Evolutionary conservation across 345 rosid species (phyloP), one percentile per base, ranked within the genome.

Genomic region (Cardamine chenopodiifolia): DNA sequence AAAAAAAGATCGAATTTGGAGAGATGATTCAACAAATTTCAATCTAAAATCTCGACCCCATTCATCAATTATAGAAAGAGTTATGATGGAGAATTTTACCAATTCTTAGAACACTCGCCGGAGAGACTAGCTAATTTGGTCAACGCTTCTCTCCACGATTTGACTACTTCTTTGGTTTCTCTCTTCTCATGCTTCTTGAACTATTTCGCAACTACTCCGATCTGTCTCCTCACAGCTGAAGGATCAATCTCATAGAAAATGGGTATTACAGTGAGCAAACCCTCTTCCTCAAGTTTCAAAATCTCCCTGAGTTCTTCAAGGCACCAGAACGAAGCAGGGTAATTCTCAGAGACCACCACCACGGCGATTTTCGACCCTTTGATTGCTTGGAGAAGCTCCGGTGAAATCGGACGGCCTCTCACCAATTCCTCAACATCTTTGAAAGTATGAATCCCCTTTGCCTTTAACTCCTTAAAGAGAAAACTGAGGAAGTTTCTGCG

Each of bases 231-330:
- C 1, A 68, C 68, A 4, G 44, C 66, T 1, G 55, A 63, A n/a
- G 85, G 85, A 32, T 78, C 71, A 1, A 81, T 25, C 34, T 53
- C 59, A 31, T 78, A 78, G 74, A 81, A 81, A 14, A 81, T 53
- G 1, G 82, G 84, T 3, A 82, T 25, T 2, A 79, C 85, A 1
- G 37, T 44, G 4, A 75, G 18, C 49, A 28, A 47, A 49, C 72
- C 68, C 8, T 17, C 31, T 5, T 62, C 18, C 22, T 62, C 10
- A 15, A 31, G 75, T 4, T 70, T 37, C 37, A 78, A 2, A 37
- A 81, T 81, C 56, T 68, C 37, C 1, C 14, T 15, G 12, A 81
- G 73, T 35, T 80, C 81, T 7, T 79, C 72, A 0, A 79, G 82
- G 3, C 82, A 79, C 79, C 75, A 79, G 6, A 0, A 0, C 2